Base-by-base conservation (phyloP, 2,329 filamentous ascomycete genomes). In the Verticillium nubilum region DNA sequence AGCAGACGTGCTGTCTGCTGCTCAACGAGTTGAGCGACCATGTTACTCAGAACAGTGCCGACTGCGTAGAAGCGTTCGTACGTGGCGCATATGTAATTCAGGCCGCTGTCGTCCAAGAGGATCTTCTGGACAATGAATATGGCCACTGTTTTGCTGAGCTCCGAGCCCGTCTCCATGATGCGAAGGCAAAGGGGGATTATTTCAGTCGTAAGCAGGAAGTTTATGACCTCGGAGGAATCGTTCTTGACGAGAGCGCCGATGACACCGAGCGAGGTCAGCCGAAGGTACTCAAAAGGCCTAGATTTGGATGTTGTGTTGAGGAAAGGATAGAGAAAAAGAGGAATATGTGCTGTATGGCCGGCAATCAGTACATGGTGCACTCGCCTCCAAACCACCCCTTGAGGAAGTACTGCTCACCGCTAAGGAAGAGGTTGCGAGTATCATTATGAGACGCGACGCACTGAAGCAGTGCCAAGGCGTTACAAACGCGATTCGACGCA, bases 41-140 rank as follows among this genome's bases (percentile, higher is more conserved):
- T 99, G 72, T 98, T 99, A 78, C 92, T 97, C 42, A 99, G 80
- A 5, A 99, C 95, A 1, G 95, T 99, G 5, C 95, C 95, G 5
- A 99, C 95, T 7, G 95, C 95, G 68, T 98, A 99, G 76, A 99
- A 99, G 23, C 95, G 86, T 80, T 99, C 95, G 69, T 99, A 99
- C 0, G 95, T 99, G 65, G 96, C 94, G 76, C 95, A 99, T 61
- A 99, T 99, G 75, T 99, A 99, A 70, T 95, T 95, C 63, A 99
- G 83, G 4, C 95, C 95, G 68, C 96, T 94, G 69, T 99, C 95
- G 71, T 99, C 95, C 2, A 99, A 85, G 57, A 99, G 79, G 27
- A 99, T 99, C 82, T 99, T 99, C 76, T 99, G 95, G 19, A 99
- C 95, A 68, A 99, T 99, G 79, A 99, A 99, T 69, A 99, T 99